A percentile compares a stretch with the other conserved stretches of the same genome.
These are phyloP conservation scores for Cercospora zeae-maydis DNA, from an alignment of 2,329 filamentous ascomycete species.

Conservation along the genomic window DNA sequence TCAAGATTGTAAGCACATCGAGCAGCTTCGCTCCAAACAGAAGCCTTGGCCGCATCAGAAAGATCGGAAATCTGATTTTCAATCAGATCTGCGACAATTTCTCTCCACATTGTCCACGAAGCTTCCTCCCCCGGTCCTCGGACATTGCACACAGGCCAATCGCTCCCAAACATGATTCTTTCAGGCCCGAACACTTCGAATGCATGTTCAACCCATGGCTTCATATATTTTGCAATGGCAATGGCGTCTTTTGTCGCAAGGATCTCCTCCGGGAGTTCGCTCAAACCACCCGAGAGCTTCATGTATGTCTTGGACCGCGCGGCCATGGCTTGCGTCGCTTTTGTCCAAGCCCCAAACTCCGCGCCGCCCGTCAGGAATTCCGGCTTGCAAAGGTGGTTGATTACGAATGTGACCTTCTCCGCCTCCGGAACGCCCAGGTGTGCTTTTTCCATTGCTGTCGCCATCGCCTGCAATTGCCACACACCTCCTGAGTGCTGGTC, in stretches of 20 bases:
- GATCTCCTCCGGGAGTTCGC: conserved; percentile 63
- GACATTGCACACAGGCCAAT: conserved; percentile 89
- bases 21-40: conserved; percentile 71
- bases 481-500: conserved; percentile 74
- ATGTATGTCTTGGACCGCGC: conserved; percentile 68
- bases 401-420: conserved; percentile 62
- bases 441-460: conserved; percentile 44
- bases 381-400: conserved; percentile 90
- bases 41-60: conserved; percentile 57
- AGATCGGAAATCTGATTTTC: conserved; percentile 44
- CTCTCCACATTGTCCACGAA: conserved; percentile 74
- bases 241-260: conserved; percentile 36
- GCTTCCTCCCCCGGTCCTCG: conserved; percentile 53
- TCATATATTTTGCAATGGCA: conserved; percentile 60
- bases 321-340: conserved; percentile 64
- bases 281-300: conserved; percentile 85
- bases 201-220: conserved; percentile 69
- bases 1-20: conserved; percentile 61
- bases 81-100: conserved; percentile 65
- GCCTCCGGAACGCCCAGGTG: conserved; percentile 59
- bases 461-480: conserved; percentile 49
- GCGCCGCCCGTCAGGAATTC: conserved; percentile 50
- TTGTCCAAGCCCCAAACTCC: conserved; percentile 66
- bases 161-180: conserved; percentile 83
- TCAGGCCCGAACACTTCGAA: conserved; percentile 67